Evolutionary conservation across 495 filamentous ascomycete species (phyloP).

Genomic region (Daldinia caldariorum): DNA sequence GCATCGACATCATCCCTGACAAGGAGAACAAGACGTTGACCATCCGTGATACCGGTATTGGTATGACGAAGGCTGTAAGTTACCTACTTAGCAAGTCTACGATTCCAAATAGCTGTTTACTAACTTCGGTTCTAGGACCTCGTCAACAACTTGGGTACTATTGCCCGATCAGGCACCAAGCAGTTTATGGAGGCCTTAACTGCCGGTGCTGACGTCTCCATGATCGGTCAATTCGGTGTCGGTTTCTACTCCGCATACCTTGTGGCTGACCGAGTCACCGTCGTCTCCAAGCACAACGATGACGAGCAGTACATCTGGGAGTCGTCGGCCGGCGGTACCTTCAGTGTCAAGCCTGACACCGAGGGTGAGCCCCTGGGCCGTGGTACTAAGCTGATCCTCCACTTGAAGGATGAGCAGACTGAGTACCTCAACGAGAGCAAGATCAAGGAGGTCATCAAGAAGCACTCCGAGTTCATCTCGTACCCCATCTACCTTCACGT

Average conservation of each 20-base stretch:
- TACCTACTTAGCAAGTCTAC: background rate
- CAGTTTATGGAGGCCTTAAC: constrained; percentile 99
- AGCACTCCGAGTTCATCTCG: constrained; percentile 99
- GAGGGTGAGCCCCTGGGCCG: constrained; percentile 90
- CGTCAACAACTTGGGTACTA: constrained; percentile 99
- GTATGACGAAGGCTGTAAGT: constrained; percentile 99
- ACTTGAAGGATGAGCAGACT: constrained; percentile 98
- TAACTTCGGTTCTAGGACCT: constrained; percentile 70
- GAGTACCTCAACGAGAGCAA: constrained; percentile 99
- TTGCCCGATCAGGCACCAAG: constrained; percentile 98
- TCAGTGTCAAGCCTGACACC: constrained; percentile 90
- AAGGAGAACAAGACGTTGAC: constrained; percentile 97
- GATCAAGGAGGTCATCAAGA: constrained; percentile 99
- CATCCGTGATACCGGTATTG: constrained; percentile 96
- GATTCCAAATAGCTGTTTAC: background rate
- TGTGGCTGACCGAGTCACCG: constrained; percentile 94
- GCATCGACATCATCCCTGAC: constrained; percentile 97
- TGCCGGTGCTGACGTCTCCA: constrained; percentile 98
- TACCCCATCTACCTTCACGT: constrained; percentile 99
- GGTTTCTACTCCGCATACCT: constrained; percentile 99
- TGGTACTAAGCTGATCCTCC: constrained; percentile 96
- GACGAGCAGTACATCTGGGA: constrained; percentile 99
- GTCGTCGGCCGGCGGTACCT: constrained; percentile 95
- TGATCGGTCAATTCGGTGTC: constrained; percentile 99
- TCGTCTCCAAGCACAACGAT: constrained; percentile 98